Evolutionary conservation across 768 basidiomycete genomes (phyloP), one percentile per base, ranked within the genome.

Genomic region (Trametes cingulata): DNA sequence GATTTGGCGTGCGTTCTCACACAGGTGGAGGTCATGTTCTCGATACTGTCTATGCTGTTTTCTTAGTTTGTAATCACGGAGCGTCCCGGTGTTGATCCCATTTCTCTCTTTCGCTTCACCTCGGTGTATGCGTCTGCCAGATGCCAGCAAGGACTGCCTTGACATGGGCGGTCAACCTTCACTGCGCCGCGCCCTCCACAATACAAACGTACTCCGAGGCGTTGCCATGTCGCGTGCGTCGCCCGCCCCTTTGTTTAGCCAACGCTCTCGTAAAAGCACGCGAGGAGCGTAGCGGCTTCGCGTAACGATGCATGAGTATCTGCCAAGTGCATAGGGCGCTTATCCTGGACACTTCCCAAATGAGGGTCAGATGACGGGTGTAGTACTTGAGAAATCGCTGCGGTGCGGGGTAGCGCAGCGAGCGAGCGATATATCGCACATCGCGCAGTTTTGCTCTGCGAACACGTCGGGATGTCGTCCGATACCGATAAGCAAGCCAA

Each of bases 41-140:
- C 58, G 53, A 46, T 60, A 60, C 54, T 64, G 58, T 64, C 55
- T 53, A 55, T 53, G 63, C 53, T 62, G 64, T 60, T 62, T 53
- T 62, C 57, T 57, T 60, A 62, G 50, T 47, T 52, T 59, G 63
- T 61, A 58, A 56, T 61, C 33, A 43, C 53, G 60, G 58, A 63
- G 63, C 52, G 62, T 61, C 50, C 48, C 50, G 58, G 65, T 65
- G 65, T 66, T 66, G 58, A 51, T 63, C 48, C 52, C 48, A 40
- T 64, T 60, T 53, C 61, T 49, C 46, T 62, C 52, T 36, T 45
- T 58, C 54, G 19, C 19, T 25, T 55, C 57, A 41, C 42, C 15
- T 56, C 56, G 9, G 19, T 41, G 22, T 53, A 33, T 43, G 41
- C 19, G 27, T 10, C 27, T 42, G 47, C 17, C 17, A 36, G 7